phyloP scores from a whole-genome alignment of 2,329 filamentous ascomycete species.

The Colletotrichum falcatum region DNA sequence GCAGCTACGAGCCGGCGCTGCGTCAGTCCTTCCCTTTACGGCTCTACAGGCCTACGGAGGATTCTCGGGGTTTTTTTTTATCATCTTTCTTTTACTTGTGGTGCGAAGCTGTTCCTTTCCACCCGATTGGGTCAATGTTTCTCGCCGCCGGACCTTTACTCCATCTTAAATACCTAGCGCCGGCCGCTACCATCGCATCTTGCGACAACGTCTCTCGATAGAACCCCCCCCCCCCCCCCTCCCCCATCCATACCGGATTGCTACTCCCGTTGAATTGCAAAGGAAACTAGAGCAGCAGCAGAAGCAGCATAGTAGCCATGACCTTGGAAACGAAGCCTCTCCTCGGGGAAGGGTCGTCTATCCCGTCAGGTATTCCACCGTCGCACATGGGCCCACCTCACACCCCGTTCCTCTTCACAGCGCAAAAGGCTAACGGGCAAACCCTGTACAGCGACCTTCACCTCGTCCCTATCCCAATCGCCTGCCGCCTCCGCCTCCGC shows the following conservation, averaged over 20 bases:
- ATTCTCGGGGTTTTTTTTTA: too few species aligned
- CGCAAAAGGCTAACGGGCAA: neutral
- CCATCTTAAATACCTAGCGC: neutral
- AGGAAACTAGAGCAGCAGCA: neutral
- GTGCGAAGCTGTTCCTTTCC: neutral
- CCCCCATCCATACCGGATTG: neutral
- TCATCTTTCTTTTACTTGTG: too few species aligned
- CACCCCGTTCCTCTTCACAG: neutral
- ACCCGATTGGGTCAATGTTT: neutral
- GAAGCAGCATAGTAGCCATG: neutral
- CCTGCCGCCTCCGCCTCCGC: conserved; percentile 34
- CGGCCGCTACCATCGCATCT: neutral
- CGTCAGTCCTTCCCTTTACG: neutral
- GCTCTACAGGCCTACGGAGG: neutral
- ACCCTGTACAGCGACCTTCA: conserved; percentile 49
- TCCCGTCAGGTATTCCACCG: conserved; percentile 13
- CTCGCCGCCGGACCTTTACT: too few species aligned
- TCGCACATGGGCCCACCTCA: neutral
- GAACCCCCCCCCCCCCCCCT: neutral
- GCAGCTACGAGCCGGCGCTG: neutral
- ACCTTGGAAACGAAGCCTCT: conserved; percentile 10
- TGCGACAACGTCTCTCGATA: neutral
- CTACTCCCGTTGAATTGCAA: neutral
- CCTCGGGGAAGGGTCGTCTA: neutral
- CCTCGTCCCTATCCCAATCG: conserved; percentile 47